A percentile compares a stretch with the other conserved stretches of the same genome.
These are phyloP conservation scores for Salisapilia sapeloensis DNA, from an alignment of 352 stramenopile genomes.

Conservation along the genomic window DNA sequence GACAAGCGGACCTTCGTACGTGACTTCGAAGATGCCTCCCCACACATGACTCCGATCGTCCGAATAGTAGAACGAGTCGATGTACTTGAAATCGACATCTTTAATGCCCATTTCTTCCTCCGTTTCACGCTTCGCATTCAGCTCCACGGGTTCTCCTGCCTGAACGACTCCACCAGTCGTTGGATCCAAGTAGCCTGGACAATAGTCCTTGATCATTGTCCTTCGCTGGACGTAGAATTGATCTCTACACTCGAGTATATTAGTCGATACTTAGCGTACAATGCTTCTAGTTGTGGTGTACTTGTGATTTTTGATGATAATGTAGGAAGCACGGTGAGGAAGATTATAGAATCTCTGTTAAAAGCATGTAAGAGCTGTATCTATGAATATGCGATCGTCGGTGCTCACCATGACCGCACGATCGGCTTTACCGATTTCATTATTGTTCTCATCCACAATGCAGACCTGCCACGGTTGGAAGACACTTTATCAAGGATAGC, in stretches of 20 bases:
- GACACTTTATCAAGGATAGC: too few species aligned
- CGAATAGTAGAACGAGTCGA: conserved; percentile 54
- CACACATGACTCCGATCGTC: conserved; percentile 46
- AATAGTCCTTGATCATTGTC: conserved; percentile 83
- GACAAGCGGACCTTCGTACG: conserved; percentile 38
- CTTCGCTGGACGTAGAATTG: conserved; percentile 72
- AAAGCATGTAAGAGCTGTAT: background rate
- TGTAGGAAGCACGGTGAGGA: conserved; percentile 73
- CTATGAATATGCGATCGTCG: background rate
- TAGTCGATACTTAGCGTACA: background rate
- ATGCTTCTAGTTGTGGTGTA: conserved; percentile 3
- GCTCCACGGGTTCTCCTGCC: conserved; percentile 45
- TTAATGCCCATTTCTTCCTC: conserved; percentile 75
- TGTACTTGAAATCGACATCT: conserved; percentile 23
- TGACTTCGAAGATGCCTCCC: conserved; percentile 64
- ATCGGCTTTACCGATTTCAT: conserved; percentile 68
- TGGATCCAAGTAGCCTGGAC: conserved; percentile 63
- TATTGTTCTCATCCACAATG: conserved; percentile 68
- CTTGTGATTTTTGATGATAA: conserved; percentile 70
- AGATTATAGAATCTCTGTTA: conserved; percentile 53
- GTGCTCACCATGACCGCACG: conserved; percentile 55
- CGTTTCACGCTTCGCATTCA: conserved; percentile 51
- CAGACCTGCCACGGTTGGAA: too few species aligned
- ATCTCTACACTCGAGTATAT: conserved; percentile 15
- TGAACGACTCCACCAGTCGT: conserved; percentile 73